Conservation (phyloP, 306 rosid species). For the Cicer chorassanicum region DNA sequence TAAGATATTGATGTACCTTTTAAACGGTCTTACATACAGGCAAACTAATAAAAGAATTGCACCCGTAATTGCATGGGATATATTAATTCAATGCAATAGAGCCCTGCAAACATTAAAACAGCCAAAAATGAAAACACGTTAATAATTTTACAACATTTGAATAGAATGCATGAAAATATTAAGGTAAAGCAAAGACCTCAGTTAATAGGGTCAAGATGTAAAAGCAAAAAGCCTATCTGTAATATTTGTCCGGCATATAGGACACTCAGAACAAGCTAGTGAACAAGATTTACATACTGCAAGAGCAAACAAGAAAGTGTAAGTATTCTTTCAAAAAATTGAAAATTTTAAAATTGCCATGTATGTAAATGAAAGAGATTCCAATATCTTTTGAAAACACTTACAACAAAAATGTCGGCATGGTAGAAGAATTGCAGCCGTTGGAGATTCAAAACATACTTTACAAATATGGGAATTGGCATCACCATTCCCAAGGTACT, state of each 20-base stretch:
- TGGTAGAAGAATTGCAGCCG: constrained; percentile 96
- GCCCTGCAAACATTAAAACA: constrained; percentile 58
- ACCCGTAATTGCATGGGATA: constrained; percentile 57
- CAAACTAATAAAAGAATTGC: constrained; percentile 90
- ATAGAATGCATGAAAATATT: neutral
- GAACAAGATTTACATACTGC: constrained; percentile 95
- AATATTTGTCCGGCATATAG: constrained; percentile 93
- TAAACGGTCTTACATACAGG: constrained; percentile 69
- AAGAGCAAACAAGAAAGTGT: constrained; percentile 35
- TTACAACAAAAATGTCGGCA: constrained; percentile 98
- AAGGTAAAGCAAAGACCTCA: constrained; percentile 54
- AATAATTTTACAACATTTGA: constrained; percentile 28
- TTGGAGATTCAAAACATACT: constrained; percentile 95
- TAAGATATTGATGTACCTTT: constrained; percentile 66
- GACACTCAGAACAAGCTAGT: constrained; percentile 97
- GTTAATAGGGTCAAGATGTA: constrained; percentile 60
- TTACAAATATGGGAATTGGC: constrained; percentile 91
- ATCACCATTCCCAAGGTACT: constrained; percentile 78
- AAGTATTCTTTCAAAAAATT: constrained; percentile 21
- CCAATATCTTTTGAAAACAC: constrained; percentile 40
- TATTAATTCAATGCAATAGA: constrained; percentile 45
- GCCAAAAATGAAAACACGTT: neutral
- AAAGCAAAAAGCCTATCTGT: constrained; percentile 97
- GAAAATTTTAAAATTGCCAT: constrained; percentile 20
- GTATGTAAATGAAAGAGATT: neutral